phyloP scores from a whole-genome alignment of 139 green algal genomes.

The Chlamydomonas incerta region DNA sequence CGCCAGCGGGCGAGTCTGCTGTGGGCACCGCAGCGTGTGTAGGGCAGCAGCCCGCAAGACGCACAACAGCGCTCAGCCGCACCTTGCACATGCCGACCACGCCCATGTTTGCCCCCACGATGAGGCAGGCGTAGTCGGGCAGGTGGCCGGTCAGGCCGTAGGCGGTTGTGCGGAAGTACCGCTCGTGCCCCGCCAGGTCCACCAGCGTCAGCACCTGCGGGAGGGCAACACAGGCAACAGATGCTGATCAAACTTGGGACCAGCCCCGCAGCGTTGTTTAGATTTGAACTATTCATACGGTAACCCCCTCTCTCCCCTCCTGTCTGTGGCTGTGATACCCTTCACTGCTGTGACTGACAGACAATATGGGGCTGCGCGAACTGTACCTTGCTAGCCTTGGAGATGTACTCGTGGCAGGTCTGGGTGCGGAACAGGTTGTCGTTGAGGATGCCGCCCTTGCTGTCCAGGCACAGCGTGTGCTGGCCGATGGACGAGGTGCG shows the following conservation, averaged over 20 bases:
- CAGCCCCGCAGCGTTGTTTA: too few species aligned
- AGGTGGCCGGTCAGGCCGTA: conserved; percentile 74
- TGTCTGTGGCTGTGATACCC: too few species aligned
- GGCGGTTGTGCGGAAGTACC: conserved; percentile 88
- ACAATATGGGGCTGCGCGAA: too few species aligned
- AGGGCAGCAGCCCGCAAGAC: conserved; percentile 32
- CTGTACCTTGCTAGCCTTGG: conserved; percentile 79
- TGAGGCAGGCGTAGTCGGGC: conserved; percentile 88
- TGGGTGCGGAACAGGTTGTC: conserved; percentile 80
- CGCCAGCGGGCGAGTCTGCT: not conserved
- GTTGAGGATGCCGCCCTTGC: conserved; percentile 81
- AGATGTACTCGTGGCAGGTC: conserved; percentile 85
- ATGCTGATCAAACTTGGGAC: too few species aligned
- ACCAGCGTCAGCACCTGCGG: conserved; percentile 88
- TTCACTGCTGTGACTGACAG: too few species aligned
- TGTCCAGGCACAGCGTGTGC: conserved; percentile 90
- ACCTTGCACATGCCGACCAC: conserved; percentile 82
- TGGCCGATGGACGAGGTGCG: conserved; percentile 92
- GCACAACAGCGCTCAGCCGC: not conserved
- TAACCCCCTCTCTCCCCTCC: too few species aligned
- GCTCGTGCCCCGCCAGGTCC: conserved; percentile 92
- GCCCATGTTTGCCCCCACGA: conserved; percentile 82
- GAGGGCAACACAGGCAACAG: too few species aligned
- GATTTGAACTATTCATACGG: too few species aligned
- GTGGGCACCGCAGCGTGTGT: conserved; percentile 55